phyloP scores from a whole-genome alignment of 2,329 filamentous ascomycete genomes.

The Rutstroemia sydowiana region DNA sequence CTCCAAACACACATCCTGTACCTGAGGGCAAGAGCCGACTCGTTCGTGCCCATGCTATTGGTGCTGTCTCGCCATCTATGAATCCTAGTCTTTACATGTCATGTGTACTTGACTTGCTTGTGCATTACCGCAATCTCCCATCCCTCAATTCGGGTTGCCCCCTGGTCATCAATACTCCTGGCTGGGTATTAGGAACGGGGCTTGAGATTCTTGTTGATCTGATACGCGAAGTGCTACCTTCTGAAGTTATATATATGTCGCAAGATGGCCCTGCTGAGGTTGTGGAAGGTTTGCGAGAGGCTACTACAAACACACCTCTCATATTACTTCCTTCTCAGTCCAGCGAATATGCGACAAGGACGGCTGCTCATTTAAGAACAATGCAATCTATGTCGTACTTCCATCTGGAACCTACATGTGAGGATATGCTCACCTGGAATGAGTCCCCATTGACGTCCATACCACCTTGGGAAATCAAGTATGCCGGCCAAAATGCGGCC shows the following conservation, averaged over 20 bases:
- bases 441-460: constrained; percentile 47
- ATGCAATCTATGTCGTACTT: constrained; percentile 83
- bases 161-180: constrained; percentile 66
- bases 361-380: constrained; percentile 56
- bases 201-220: constrained; percentile 56
- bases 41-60: constrained; percentile 59
- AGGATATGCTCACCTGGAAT: constrained; percentile 37
- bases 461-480: constrained; percentile 56
- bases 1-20: constrained; percentile 57
- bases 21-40: constrained; percentile 31
- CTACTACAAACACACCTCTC: constrained; percentile 36
- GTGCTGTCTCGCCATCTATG: constrained; percentile 55
- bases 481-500: constrained; percentile 42
- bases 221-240: constrained; percentile 45
- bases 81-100: constrained; percentile 60
- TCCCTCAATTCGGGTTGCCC: constrained; percentile 39
- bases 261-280: constrained; percentile 52
- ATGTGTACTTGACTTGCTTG: constrained; percentile 56
- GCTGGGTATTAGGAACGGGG: constrained; percentile 66
- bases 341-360: constrained; percentile 48
- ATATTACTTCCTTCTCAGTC: constrained; percentile 51
- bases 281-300: constrained; percentile 42
- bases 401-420: constrained; percentile 38
- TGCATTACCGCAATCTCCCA: constrained; percentile 43
- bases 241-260: constrained; percentile 62